These are phyloP conservation scores for Strobilomyces echinocephalus DNA, from an alignment of 768 basidiomycete genomes.

Conservation along the genomic window DNA sequence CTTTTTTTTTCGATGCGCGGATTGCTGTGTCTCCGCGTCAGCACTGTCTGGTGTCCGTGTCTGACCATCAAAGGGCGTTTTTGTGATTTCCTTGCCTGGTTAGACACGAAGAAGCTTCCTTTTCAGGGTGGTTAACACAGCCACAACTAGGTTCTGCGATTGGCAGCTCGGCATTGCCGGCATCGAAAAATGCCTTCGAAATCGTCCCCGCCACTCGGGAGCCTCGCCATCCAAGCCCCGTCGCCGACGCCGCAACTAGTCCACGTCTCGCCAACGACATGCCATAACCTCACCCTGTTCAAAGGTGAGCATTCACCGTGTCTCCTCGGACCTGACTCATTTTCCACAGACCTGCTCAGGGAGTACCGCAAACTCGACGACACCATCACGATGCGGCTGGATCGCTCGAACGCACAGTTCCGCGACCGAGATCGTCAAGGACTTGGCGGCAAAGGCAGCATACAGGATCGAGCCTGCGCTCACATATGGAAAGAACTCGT, in stretches of 20 bases:
- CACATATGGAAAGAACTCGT: slow-evolving; percentile 76
- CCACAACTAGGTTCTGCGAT: slow-evolving; percentile 18
- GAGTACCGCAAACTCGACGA: slow-evolving; percentile 83
- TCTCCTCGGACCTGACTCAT: slow-evolving; percentile 12
- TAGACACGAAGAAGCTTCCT: slow-evolving; percentile 24
- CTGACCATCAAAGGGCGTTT: not conserved
- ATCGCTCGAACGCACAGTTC: slow-evolving; percentile 71
- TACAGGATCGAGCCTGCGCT: slow-evolving; percentile 72
- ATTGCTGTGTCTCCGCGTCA: not conserved
- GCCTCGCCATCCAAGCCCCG: slow-evolving; percentile 65
- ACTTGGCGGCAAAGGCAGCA: slow-evolving; percentile 40
- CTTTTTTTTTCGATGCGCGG: not conserved
- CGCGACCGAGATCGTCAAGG: slow-evolving; percentile 64
- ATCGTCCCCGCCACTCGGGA: slow-evolving; percentile 52
- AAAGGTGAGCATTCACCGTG: slow-evolving; percentile 42
- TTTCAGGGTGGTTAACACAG: slow-evolving; percentile 17
- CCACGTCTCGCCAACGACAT: slow-evolving; percentile 70
- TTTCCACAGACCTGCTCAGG: slow-evolving; percentile 61
- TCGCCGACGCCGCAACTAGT: slow-evolving; percentile 55
- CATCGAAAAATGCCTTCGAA: slow-evolving; percentile 37
- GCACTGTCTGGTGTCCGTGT: not conserved
- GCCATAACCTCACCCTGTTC: slow-evolving; percentile 70
- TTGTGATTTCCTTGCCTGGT: not conserved
- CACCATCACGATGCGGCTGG: slow-evolving; percentile 72
- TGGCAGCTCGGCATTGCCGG: slow-evolving; percentile 26